Base-by-base conservation (phyloP, 495 filamentous ascomycete genomes). In the Zalerion maritima region DNA sequence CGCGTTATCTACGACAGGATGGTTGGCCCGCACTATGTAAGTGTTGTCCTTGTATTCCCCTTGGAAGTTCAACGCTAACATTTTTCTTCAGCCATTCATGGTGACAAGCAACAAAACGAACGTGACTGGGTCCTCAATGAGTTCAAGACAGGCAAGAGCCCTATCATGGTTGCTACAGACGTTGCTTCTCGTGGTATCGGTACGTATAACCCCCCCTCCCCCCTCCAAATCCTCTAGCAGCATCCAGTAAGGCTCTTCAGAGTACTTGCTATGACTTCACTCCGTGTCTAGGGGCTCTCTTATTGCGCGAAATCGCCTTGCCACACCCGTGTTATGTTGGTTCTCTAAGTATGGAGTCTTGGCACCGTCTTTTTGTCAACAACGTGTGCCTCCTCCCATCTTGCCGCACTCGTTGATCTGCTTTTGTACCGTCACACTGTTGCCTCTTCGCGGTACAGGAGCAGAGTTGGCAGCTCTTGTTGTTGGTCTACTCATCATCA, bases 41-140 rank as follows among this genome's bases (percentile, higher is more conserved):
- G 81, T 67, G 40, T 15, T 24, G 18, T 18, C 24, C 23, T 13
- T 6, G 17, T 2, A 21, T 6, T 31, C 10, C 9, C 4, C 13
- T 25, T 17, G 11, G 7, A 5, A 2, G 3, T 37, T 4, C 13
- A 6, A 32, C 43, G 32, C 71, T 79, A 64, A 80, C 54, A 16
- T 27, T 12, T 9, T 25, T 35, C 16, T n/a, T 16, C 35, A 85
- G 85, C 89, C 27, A 97, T 97, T 45, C 89, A 97, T 66, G 89
- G 89, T 47, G 89, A 97, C 69, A 97, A 97, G 65, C 86, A 94
- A 47, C 89, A 97, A 53, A 91, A 94, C 51, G 89, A 97, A 60
- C 85, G 89, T 62, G 89, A 97, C 62, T 97, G 89, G 89, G 89
- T 97, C 43, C 65, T 97, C 53, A 92, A 94, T 51, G 89, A 97